Evolutionary conservation across 257 asterid genomes (phyloP).

Genomic region (Plantago ovata): DNA sequence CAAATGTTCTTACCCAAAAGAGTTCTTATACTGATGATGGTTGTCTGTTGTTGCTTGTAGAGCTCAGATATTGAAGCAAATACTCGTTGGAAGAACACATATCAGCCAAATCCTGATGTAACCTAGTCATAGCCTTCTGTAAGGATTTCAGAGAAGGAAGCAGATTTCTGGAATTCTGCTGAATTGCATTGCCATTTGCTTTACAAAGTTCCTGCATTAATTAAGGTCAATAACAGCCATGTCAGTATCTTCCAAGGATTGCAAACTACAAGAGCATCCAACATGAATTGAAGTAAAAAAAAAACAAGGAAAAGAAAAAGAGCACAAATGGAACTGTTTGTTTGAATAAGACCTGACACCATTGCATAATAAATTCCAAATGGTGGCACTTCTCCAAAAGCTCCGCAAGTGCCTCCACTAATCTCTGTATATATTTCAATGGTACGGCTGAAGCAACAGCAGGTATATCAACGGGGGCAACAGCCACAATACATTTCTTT

Average conservation of each 20-base stretch:
- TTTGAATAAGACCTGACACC: slow-evolving; percentile 77
- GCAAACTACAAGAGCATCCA: too few relatives aligned
- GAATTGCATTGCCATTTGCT: slow-evolving; percentile 68
- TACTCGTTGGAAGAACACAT: slow-evolving; percentile 87
- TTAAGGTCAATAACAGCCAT: too few relatives aligned
- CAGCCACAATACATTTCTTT: slow-evolving; percentile 74
- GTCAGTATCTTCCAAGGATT: too few relatives aligned
- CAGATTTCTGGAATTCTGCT: slow-evolving; percentile 72
- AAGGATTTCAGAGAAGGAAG: slow-evolving; percentile 85
- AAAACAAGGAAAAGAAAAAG: not conserved
- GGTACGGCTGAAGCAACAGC: slow-evolving; percentile 82
- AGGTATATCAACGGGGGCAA: slow-evolving; percentile 69
- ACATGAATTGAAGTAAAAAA: not conserved
- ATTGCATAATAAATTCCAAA: slow-evolving; percentile 79
- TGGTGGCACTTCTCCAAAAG: slow-evolving; percentile 83
- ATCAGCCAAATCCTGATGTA: slow-evolving; percentile 92
- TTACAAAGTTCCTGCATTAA: slow-evolving; percentile 68
- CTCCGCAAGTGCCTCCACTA: slow-evolving; percentile 79
- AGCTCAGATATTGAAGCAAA: slow-evolving; percentile 73
- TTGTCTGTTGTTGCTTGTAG: slow-evolving; percentile 44
- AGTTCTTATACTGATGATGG: slow-evolving; percentile 6
- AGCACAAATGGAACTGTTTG: too few relatives aligned
- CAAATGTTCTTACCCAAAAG: slow-evolving; percentile 21
- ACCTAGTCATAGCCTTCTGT: slow-evolving; percentile 74
- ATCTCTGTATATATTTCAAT: slow-evolving; percentile 71